These are phyloP conservation scores for Gonium pectorale DNA, from an alignment of 139 green algal species.

Conservation along the genomic window DNA sequence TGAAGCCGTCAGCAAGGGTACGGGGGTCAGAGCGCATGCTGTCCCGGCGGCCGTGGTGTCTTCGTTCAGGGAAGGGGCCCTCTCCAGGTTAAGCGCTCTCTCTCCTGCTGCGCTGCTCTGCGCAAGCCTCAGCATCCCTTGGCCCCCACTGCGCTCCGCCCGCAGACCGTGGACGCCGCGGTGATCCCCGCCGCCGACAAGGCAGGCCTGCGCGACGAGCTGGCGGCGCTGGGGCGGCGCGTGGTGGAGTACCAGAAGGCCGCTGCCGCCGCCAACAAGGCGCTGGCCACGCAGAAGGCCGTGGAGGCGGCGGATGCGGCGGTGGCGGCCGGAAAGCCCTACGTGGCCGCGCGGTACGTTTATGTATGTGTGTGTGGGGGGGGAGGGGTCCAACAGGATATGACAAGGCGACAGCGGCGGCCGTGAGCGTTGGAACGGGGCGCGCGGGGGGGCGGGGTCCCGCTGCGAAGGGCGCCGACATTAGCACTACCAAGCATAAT, in stretches of 20 bases:
- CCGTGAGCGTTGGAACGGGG: no score
- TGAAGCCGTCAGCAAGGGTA: no score
- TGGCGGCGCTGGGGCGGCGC: conserved; percentile 72
- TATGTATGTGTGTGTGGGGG: no score
- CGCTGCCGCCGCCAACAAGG: conserved; percentile 80
- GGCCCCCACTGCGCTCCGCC: neutral
- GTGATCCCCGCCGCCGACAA: conserved; percentile 84
- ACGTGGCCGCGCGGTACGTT: conserved; percentile 52
- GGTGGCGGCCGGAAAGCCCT: conserved; percentile 52
- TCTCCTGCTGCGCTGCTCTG: neutral
- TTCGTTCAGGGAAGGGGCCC: no score
- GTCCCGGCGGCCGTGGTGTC: no score
- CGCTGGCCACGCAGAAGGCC: conserved; percentile 43
- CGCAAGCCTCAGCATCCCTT: no score
- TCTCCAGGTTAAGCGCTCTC: neutral
- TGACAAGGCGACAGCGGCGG: no score
- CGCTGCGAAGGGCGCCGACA: no score
- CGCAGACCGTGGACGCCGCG: conserved; percentile 65
- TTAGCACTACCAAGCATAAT: no score
- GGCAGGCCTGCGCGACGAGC: conserved; percentile 72
- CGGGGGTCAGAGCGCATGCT: no score
- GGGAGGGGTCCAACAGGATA: no score
- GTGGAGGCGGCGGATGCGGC: conserved; percentile 62
- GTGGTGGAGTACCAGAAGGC: conserved; percentile 85
- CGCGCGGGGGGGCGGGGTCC: no score